A percentile compares a stretch with the other conserved stretches of the same genome.
phyloP scores from a whole-genome alignment of 768 basidiomycete genomes.

The Pilatotrama ljubarskyi region DNA sequence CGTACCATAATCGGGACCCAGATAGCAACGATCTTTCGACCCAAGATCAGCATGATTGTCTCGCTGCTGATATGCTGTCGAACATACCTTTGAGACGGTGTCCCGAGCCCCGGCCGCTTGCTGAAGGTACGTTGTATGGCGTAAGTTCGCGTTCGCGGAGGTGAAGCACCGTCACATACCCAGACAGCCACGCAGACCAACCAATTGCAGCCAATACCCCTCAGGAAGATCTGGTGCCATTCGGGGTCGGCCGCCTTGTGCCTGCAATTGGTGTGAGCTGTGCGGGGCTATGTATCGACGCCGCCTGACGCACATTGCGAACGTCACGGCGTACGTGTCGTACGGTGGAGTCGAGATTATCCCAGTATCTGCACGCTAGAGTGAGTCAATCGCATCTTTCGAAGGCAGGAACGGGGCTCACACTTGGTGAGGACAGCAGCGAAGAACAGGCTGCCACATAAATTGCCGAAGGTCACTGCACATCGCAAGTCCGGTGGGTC shows the following conservation, averaged over 20 bases:
- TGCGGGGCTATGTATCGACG: neutral
- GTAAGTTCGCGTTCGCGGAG: neutral
- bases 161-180: constrained; percentile 45
- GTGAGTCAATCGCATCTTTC: neutral
- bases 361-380: constrained; percentile 48
- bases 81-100: constrained; percentile 61
- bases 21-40: constrained; percentile 50
- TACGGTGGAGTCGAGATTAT: constrained; percentile 62
- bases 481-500: neutral
- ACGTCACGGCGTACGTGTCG: constrained; percentile 47
- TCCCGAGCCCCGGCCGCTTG: constrained; percentile 70
- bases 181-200: constrained; percentile 72
- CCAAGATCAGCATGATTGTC: neutral
- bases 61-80: neutral
- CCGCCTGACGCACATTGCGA: constrained; percentile 51
- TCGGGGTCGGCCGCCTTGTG: constrained; percentile 62
- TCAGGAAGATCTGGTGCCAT: constrained; percentile 73
- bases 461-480: constrained; percentile 67
- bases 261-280: constrained; percentile 33
- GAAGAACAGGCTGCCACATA: constrained; percentile 70
- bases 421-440: constrained; percentile 65
- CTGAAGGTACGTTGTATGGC: constrained; percentile 34
- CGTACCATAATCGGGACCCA: constrained; percentile 80
- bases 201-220: constrained; percentile 80
- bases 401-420: constrained; percentile 35